These are phyloP conservation scores for Pythium monospermum DNA, from an alignment of 352 stramenopile species.

Conservation along the genomic window DNA sequence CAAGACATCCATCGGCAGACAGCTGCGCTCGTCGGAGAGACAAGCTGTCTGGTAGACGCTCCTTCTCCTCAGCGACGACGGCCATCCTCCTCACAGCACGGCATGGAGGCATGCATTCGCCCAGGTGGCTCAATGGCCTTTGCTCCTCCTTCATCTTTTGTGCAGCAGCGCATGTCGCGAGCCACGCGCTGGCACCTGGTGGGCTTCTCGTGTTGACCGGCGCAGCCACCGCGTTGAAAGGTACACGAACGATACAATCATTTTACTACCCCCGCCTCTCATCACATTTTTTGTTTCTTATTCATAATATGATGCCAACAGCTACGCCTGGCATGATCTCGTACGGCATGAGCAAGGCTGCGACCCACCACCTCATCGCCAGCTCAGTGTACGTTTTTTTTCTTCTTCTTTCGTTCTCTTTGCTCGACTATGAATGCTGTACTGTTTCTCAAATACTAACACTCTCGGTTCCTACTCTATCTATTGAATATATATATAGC, in stretches of 20 bases:
- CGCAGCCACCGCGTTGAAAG: conserved; percentile 67
- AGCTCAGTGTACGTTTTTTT: conserved; percentile 60
- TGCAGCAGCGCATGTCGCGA: conserved; percentile 78
- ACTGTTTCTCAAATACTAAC: background rate
- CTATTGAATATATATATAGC: background rate
- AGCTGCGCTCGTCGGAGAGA: too few relatives aligned
- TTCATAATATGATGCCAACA: too few relatives aligned
- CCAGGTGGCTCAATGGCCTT: too few relatives aligned
- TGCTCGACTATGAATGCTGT: too few relatives aligned
- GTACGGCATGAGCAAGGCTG: conserved; percentile 86
- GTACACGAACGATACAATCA: conserved; percentile 11
- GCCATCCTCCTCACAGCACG: too few relatives aligned
- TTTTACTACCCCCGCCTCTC: background rate
- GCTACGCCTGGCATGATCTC: conserved; percentile 79
- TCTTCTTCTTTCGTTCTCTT: background rate
- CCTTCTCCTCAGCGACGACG: too few relatives aligned
- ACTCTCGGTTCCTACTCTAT: background rate
- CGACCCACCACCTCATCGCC: conserved; percentile 85
- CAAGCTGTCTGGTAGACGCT: too few relatives aligned
- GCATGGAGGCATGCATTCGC: too few relatives aligned
- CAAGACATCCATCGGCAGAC: too few relatives aligned
- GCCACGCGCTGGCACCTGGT: conserved; percentile 45
- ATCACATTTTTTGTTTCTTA: background rate
- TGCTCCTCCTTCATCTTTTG: too few relatives aligned
- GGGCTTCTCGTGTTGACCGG: conserved; percentile 83